Conservation (phyloP, 2,329 filamentous ascomycete species). For the Blastomyces gilchristii region DNA sequence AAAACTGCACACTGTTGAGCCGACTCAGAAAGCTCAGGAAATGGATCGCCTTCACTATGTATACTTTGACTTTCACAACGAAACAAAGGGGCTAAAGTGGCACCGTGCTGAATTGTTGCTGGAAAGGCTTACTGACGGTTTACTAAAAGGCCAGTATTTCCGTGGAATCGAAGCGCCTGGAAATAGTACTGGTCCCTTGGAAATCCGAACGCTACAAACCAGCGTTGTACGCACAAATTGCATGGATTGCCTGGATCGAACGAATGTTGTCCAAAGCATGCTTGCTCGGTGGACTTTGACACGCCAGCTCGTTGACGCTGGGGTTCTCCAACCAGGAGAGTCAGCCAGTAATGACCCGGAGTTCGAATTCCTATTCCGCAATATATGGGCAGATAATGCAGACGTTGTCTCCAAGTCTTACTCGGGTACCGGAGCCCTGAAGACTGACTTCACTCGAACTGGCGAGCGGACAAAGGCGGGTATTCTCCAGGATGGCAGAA, state of each 20-base stretch:
- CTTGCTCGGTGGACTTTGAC: constrained; percentile 81
- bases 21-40: constrained; percentile 47
- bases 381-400: constrained; percentile 97
- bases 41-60: constrained; percentile 87
- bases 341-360: constrained; percentile 66
- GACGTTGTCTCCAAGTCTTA: constrained; percentile 89
- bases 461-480: constrained; percentile 79
- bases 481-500: constrained; percentile 73
- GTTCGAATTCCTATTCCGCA: constrained; percentile 89
- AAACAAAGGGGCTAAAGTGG: constrained; percentile 92
- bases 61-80: constrained; percentile 97
- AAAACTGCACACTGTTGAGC: constrained; percentile 70
- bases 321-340: constrained; percentile 65
- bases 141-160: constrained; percentile 81
- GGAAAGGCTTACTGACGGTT: constrained; percentile 65
- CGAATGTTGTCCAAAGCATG: constrained; percentile 97
- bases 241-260: constrained; percentile 97
- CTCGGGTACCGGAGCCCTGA: constrained; percentile 91
- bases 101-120: constrained; percentile 80
- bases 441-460: constrained; percentile 95
- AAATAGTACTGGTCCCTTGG: constrained; percentile 58
- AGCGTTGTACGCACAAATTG: constrained; percentile 95
- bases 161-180: constrained; percentile 78
- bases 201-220: constrained; percentile 70
- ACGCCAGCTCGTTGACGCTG: constrained; percentile 76